A percentile compares a stretch with the other conserved stretches of the same genome.
Evolutionary conservation across 129 eudicot genomes (phyloP).

Genomic region (Tagetes erecta): DNA sequence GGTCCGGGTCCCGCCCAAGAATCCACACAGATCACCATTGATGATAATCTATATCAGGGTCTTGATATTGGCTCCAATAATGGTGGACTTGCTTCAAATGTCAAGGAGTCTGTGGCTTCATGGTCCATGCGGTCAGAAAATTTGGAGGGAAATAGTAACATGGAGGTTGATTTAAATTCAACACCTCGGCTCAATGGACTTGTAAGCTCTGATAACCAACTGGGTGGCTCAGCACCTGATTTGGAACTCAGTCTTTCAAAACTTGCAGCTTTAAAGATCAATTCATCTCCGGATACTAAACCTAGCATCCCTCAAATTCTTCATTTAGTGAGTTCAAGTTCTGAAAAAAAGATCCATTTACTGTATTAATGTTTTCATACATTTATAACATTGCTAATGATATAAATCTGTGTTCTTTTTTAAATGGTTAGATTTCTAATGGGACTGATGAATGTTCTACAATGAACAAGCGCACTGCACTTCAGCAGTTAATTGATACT

Average conservation of each 20-base stretch:
- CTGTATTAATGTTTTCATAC: background rate
- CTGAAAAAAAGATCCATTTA: background rate
- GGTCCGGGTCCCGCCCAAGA: slow-evolving; percentile 60
- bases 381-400: slow-evolving; percentile 11
- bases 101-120: slow-evolving; percentile 49
- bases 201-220: slow-evolving; percentile 44
- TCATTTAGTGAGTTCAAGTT: slow-evolving; percentile 56
- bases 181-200: slow-evolving; percentile 60
- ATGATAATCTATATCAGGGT: slow-evolving; percentile 37
- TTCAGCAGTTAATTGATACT: slow-evolving; percentile 85
- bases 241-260: slow-evolving; percentile 44
- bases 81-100: slow-evolving; percentile 42
- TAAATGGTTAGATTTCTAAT: slow-evolving; percentile 55
- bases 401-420: slow-evolving; percentile 3
- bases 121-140: slow-evolving; percentile 40
- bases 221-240: slow-evolving; percentile 34
- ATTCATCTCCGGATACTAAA: slow-evolving; percentile 52
- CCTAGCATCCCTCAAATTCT: slow-evolving; percentile 91
- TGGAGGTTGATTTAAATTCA: slow-evolving; percentile 44
- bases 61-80: slow-evolving; percentile 38
- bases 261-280: slow-evolving; percentile 46
- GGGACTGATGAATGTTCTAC: slow-evolving; percentile 63
- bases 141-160: slow-evolving; percentile 37
- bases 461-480: slow-evolving; percentile 56
- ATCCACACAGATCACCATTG: slow-evolving; percentile 36